Base-by-base conservation (phyloP, 108 stramenopile species). In the Asterionellopsis glacialis region DNA sequence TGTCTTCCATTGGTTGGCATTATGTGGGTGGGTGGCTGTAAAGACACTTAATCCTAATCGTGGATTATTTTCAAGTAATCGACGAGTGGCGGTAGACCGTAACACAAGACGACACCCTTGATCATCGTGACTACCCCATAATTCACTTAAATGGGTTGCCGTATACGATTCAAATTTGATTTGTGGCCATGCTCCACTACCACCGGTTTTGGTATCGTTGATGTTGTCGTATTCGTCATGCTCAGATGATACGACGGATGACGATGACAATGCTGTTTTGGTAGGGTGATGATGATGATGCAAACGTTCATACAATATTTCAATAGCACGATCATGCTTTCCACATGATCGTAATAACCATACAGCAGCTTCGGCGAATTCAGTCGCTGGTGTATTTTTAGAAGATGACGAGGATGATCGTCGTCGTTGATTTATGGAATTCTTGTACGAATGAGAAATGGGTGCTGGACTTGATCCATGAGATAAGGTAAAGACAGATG, bases 101-200 rank as follows among this genome's bases (percentile, higher is more conserved):
- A 95, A 64, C 11, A 91, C 94, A 27, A 92, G 55, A 13, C 76
- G 67, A 44, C 85, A 77, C 41, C 68, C 87, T 33, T 65, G 51
- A 43, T 83, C 81, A 51, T 85, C 63, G 11, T 67, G 64, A 27
- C 81, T 82, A 1, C 70, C 51, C 90, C 90, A 95, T 24, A 95
- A 57, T 53, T 95, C 94, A 28, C 86, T 77, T 40, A 95, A 70
- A 75, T 95, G 87, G 0, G 88, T 77, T 0, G 86, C 87, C 13
- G 83, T 68, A 58, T 87, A 92, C n/a, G 84, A 84, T 22, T 90
- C 94, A 58, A 83, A 95, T 45, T 91, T 91, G 59, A 91, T 84
- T 52, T 83, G 80, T 1, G 90, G 88, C 94, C 94, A 95, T n/a
- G 59, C 68, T 6, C 75, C 76, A n/a, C 44, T 11, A 28, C 14